Evolutionary conservation across 1,284 basidiomycete species (phyloP).

Genomic region (Cutaneotrichosporon dermatis): DNA sequence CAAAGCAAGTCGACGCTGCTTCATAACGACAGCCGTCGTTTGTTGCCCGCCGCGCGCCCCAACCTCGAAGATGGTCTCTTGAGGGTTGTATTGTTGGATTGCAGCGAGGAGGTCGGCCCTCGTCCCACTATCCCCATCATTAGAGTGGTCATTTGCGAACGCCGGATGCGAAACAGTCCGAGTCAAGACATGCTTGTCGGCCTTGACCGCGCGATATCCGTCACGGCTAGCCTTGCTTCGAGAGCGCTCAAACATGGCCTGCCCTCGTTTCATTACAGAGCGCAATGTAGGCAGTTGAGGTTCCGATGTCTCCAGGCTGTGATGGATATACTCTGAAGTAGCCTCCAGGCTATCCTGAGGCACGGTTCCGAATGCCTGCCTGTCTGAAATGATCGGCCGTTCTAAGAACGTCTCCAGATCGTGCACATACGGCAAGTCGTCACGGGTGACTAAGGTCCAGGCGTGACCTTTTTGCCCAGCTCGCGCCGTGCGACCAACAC

Average conservation of each 20-base stretch:
- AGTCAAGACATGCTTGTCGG: not conserved
- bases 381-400: slow-evolving; percentile 48
- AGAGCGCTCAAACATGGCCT: slow-evolving; percentile 89
- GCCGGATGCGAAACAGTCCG: slow-evolving; percentile 3
- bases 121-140: not conserved
- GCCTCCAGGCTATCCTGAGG: slow-evolving; percentile 74
- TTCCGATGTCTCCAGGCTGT: slow-evolving; percentile 61
- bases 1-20: slow-evolving; percentile 59
- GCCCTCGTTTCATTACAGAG: slow-evolving; percentile 85
- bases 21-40: slow-evolving; percentile 73
- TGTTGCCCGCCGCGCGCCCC: slow-evolving; percentile 64
- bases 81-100: slow-evolving; percentile 76
- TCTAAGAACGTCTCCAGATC: slow-evolving; percentile 95
- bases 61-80: slow-evolving; percentile 90
- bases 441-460: slow-evolving; percentile 83
- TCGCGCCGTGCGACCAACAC: slow-evolving; percentile 93
- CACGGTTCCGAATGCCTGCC: slow-evolving; percentile 68
- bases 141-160: not conserved
- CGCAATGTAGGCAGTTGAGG: slow-evolving; percentile 67
- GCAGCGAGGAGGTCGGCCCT: slow-evolving; percentile 58
- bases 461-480: slow-evolving; percentile 94
- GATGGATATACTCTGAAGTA: slow-evolving; percentile 75
- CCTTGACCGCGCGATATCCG: slow-evolving; percentile 55
- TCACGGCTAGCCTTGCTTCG: slow-evolving; percentile 82
- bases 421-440: slow-evolving; percentile 83